phyloP scores from a whole-genome alignment of 345 rosid genomes.

The Populus simonii region DNA sequence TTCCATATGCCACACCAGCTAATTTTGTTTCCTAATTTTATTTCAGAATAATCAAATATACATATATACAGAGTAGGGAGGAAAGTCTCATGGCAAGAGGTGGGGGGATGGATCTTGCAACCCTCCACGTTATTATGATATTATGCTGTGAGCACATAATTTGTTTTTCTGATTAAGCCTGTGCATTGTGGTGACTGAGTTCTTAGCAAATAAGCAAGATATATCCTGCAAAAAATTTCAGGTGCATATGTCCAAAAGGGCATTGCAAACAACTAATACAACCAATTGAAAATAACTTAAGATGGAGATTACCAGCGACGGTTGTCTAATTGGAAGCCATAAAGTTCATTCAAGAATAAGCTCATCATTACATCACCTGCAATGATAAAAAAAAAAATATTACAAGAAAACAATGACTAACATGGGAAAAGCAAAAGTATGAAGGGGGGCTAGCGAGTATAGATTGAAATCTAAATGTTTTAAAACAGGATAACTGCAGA shows the following conservation, averaged over 20 bases:
- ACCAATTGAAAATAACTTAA: background rate
- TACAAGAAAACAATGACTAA: background rate
- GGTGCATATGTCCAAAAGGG: background rate
- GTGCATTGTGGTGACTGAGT: background rate
- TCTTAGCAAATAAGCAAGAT: background rate
- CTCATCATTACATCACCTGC: constrained; percentile 94
- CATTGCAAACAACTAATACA: background rate
- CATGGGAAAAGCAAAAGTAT: background rate
- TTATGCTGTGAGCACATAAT: background rate
- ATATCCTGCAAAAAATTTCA: background rate
- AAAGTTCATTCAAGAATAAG: constrained; percentile 90
- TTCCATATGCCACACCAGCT: background rate
- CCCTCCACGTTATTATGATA: background rate
- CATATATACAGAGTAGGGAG: background rate
- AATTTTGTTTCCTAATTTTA: background rate
- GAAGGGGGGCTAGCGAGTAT: background rate
- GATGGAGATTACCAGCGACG: constrained; percentile 69
- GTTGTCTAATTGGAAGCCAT: constrained; percentile 95
- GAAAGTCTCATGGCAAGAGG: background rate
- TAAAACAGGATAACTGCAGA: background rate
- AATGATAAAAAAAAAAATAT: constrained; percentile 5
- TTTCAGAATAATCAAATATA: background rate
- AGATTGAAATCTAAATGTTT: background rate
- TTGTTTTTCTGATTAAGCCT: background rate
- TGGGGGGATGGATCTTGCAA: background rate